Conservation (phyloP, 345 rosid species). For the Euphorbia lathyris region DNA sequence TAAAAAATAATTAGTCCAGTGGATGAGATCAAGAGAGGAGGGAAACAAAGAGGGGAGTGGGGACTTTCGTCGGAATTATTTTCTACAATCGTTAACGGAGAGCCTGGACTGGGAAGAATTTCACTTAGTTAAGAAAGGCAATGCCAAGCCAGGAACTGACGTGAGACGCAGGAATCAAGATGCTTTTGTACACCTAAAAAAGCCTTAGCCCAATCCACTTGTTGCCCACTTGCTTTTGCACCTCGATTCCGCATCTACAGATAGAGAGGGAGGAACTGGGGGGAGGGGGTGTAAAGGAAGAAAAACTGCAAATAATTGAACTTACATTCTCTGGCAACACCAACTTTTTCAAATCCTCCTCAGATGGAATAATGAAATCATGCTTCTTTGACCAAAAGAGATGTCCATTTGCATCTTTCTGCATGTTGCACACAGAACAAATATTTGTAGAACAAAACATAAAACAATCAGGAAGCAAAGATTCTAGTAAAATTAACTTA, state of each 20-base stretch:
- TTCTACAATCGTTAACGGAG: too few relatives aligned
- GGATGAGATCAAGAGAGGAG: too few relatives aligned
- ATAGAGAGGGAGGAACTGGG: not conserved
- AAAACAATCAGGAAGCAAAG: conserved; percentile 1
- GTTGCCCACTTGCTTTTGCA: too few relatives aligned
- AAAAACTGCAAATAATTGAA: conserved; percentile 13
- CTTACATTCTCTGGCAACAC: conserved; percentile 91
- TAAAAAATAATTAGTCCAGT: not conserved
- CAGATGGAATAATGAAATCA: conserved; percentile 66
- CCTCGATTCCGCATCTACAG: too few relatives aligned
- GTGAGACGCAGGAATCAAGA: too few relatives aligned
- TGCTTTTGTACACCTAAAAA: too few relatives aligned
- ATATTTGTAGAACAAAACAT: not conserved
- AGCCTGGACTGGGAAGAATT: too few relatives aligned
- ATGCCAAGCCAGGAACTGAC: too few relatives aligned
- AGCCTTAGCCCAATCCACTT: too few relatives aligned
- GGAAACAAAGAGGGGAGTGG: too few relatives aligned
- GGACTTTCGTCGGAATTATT: too few relatives aligned
- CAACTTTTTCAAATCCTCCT: conserved; percentile 73
- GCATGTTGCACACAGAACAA: conserved; percentile 27
- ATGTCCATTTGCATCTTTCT: conserved; percentile 74
- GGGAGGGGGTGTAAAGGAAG: not conserved
- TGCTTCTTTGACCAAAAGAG: conserved; percentile 63
- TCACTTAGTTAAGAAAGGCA: too few relatives aligned
- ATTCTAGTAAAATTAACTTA: not conserved